A percentile compares a stretch with the other conserved stretches of the same genome.
Conservation (phyloP, 1,284 basidiomycete genomes). For the Exobasidium cylindrosporum region DNA sequence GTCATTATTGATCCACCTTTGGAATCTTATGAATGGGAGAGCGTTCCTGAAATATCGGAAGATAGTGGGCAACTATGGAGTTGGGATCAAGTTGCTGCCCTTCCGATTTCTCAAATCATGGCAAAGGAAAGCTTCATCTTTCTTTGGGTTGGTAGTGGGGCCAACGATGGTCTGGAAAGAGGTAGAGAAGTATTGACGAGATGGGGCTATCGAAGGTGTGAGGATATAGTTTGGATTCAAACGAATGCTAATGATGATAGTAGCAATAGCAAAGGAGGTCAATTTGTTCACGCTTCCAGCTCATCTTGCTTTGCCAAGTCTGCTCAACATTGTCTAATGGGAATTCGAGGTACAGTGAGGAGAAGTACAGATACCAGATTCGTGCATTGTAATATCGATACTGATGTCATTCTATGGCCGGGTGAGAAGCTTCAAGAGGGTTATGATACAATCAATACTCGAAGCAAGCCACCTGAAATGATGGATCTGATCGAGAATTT, state of each 20-base stretch:
- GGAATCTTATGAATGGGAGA: slow-evolving; percentile 48
- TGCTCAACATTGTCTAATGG: slow-evolving; percentile 85
- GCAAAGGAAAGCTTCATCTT: slow-evolving; percentile 82
- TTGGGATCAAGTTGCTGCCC: slow-evolving; percentile 75
- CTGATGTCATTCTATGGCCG: slow-evolving; percentile 94
- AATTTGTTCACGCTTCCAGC: slow-evolving; percentile 14
- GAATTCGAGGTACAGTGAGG: slow-evolving; percentile 94
- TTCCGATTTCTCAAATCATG: slow-evolving; percentile 79
- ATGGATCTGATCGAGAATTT: slow-evolving; percentile 96
- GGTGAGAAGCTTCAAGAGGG: slow-evolving; percentile 63
- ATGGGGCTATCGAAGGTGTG: slow-evolving; percentile 94
- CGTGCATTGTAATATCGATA: slow-evolving; percentile 97
- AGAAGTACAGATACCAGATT: slow-evolving; percentile 90
- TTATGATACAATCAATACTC: slow-evolving; percentile 62
- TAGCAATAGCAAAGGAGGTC: neutral
- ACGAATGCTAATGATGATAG: slow-evolving; percentile 68
- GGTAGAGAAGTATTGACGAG: slow-evolving; percentile 84
- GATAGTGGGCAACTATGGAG: slow-evolving; percentile 60
- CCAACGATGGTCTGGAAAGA: slow-evolving; percentile 82
- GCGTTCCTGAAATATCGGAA: slow-evolving; percentile 14
- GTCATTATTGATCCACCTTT: slow-evolving; percentile 89
- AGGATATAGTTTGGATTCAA: slow-evolving; percentile 96
- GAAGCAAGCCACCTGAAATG: slow-evolving; percentile 86
- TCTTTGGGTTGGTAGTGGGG: slow-evolving; percentile 91
- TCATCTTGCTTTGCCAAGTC: slow-evolving; percentile 32